Base-by-base conservation (phyloP, 495 filamentous ascomycete genomes). In the Evansstolkia leycettana region DNA sequence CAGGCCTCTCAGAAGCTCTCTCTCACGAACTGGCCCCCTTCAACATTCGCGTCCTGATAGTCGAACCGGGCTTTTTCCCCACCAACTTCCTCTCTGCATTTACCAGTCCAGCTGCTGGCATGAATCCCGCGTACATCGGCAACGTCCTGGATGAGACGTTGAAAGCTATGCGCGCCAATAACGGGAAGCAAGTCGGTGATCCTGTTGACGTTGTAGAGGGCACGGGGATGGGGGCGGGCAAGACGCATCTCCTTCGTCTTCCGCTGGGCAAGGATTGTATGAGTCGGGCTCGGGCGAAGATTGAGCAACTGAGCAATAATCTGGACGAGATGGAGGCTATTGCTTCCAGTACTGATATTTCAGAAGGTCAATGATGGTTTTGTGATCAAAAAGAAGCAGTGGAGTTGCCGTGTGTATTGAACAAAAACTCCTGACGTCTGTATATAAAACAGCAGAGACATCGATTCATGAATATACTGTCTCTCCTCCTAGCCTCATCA, bases 181-280 rank as follows among this genome's bases (percentile, higher is more conserved):
- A 42, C 13, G 41, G 46, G 5, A 55, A 54, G 2, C 64, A 70
- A 42, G 47, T 47, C 0, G 63, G 65, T 9, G 58, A 70, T 34
- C 62, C 67, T 13, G 39, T 32, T 0, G 65, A 72, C 18, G 59
- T 64, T 9, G 29, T 68, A 36, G 52, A 51, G 9, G 33, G 35
- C 24, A 41, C 46, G 16, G 60, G 65, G 0, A 46, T 58, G n/a
- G 56, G 43, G 1, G 17, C 37, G 34, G 45, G 41, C 3, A 37
- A 40, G 31, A 36, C 31, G 3, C n/a, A 42, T 11, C 50, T 52
- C 3, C 37, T 45, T 12, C 17, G 46, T 16, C 26, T 49, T 34
- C 42, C 42, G 27, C 34, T 49, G 17, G 46, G 46, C 9, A 30
- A 33, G 13, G 46, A 49, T 33, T 43, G 40, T 23, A 25, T 32